Conservation (phyloP, 2,329 filamentous ascomycete genomes). For the Lomentospora prolificans region DNA sequence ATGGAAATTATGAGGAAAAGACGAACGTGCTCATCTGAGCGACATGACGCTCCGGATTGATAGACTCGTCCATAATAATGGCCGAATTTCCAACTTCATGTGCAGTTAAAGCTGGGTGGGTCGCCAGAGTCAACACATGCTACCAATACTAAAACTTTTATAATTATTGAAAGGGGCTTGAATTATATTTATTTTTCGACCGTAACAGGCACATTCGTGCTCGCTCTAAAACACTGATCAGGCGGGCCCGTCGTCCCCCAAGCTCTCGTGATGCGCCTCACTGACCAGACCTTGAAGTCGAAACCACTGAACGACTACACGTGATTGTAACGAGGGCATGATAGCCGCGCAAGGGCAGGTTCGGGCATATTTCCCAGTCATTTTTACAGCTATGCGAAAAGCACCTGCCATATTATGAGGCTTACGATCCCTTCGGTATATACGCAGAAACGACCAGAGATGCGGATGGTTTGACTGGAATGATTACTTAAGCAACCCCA, state of each 20-base stretch:
- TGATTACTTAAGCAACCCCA: too few species aligned
- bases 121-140: too few species aligned
- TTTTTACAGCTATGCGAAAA: background rate
- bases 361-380: background rate
- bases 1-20: background rate
- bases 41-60: conserved; percentile 4
- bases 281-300: background rate
- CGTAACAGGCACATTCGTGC: background rate
- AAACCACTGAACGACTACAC: background rate
- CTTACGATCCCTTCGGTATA: too few species aligned
- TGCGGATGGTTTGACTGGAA: too few species aligned
- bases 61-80: background rate
- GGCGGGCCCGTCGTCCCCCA: background rate
- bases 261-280: background rate
- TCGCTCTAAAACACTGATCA: background rate
- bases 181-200: background rate
- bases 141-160: too few species aligned
- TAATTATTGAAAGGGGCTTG: too few species aligned
- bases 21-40: conserved; percentile 9
- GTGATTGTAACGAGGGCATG: background rate
- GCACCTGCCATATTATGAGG: too few species aligned
- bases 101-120: too few species aligned
- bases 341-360: background rate
- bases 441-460: too few species aligned
- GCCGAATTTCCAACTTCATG: background rate